Evolutionary conservation across 306 rosid genomes (phyloP).

Genomic region (Cicer chorassanicum): DNA sequence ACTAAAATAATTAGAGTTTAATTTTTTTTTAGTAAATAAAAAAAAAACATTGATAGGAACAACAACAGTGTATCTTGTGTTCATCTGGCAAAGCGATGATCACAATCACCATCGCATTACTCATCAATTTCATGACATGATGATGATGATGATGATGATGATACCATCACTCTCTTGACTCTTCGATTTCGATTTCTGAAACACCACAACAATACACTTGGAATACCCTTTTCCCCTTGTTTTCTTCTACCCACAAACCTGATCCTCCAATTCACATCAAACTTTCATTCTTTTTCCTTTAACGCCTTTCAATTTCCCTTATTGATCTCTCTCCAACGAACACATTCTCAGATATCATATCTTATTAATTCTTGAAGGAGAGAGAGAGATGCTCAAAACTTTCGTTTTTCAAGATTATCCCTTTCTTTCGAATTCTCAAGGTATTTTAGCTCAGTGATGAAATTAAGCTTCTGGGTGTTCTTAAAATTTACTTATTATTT

Average conservation of each 20-base stretch:
- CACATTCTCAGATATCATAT: constrained; percentile 4
- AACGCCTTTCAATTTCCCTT: constrained; percentile 29
- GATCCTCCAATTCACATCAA: constrained; percentile 25
- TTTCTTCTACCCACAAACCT: constrained; percentile 1
- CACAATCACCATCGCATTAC: constrained; percentile 7
- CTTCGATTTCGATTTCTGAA: constrained; percentile 24
- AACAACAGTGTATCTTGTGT: too few species aligned
- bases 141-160: not conserved
- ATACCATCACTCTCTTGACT: constrained; percentile 25
- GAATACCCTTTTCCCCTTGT: not conserved
- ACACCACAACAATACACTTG: constrained; percentile 37
- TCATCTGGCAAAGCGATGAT: not conserved
- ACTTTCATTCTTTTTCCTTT: constrained; percentile 26
- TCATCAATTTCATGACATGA: not conserved
- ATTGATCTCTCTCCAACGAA: constrained; percentile 52
- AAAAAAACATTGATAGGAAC: too few species aligned
- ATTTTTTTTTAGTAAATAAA: too few species aligned
- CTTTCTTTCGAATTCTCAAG: constrained; percentile 42
- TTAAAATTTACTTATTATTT: constrained; percentile 35
- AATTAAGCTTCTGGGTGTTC: constrained; percentile 41
- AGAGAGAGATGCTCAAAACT: constrained; percentile 32
- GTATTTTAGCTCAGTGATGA: constrained; percentile 45
- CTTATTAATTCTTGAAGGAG: not conserved
- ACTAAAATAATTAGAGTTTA: too few species aligned
- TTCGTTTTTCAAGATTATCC: constrained; percentile 40